Evolutionary conservation across 768 basidiomycete species (phyloP).

Genomic region (Lenzites betulinus): DNA sequence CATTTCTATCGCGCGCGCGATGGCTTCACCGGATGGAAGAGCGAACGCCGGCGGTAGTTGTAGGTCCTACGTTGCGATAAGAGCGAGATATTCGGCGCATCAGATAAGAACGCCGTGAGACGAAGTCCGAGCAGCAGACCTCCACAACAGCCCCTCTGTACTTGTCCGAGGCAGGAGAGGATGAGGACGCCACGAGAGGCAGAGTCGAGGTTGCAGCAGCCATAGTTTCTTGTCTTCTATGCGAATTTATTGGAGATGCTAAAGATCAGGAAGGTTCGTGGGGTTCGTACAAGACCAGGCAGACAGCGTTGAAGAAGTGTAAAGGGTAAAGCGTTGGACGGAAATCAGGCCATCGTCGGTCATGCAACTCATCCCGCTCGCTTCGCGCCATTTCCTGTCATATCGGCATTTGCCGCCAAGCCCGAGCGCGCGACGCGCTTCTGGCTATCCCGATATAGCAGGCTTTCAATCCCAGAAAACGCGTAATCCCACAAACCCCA

Average conservation of each 20-base stretch:
- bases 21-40: constrained; percentile 67
- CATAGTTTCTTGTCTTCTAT: not conserved
- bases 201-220: not conserved
- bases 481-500: constrained; percentile 17
- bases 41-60: constrained; percentile 89
- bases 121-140: constrained; percentile 40
- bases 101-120: not conserved
- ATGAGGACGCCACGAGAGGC: constrained; percentile 1
- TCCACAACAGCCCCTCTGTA: constrained; percentile 92
- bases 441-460: not conserved
- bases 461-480: constrained; percentile 1
- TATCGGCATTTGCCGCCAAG: constrained; percentile 1
- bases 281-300: not conserved
- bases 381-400: constrained; percentile 5
- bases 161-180: constrained; percentile 43
- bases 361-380: constrained; percentile 9
- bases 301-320: not conserved
- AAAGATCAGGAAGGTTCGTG: not conserved
- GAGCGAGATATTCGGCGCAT: too few species aligned
- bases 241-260: not conserved
- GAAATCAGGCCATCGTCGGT: constrained; percentile 19
- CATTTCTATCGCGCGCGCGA: constrained; percentile 76
- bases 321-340: constrained; percentile 1
- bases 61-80: constrained; percentile 51
- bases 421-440: not conserved